phyloP scores from a whole-genome alignment of 208 protist species.

The Trypanosoma mega region DNA sequence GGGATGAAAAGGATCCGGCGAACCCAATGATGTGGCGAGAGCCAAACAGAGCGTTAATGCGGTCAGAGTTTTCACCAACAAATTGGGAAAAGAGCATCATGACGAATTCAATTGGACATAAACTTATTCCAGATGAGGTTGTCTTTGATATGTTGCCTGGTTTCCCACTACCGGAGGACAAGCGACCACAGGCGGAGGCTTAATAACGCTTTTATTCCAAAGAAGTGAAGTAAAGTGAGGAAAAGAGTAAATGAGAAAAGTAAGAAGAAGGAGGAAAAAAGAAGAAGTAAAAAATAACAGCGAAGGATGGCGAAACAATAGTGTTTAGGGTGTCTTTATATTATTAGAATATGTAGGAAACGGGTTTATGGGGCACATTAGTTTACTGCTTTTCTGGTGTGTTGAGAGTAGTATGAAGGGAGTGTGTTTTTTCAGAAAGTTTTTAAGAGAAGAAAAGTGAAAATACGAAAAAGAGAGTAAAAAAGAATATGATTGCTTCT shows the following conservation, averaged over 20 bases:
- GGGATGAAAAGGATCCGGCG: conserved; percentile 85
- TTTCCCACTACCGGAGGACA: conserved; percentile 89
- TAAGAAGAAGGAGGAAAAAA: conserved; percentile 1
- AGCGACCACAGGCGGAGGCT: conserved; percentile 46
- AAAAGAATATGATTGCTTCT: background rate
- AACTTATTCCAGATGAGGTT: conserved; percentile 84
- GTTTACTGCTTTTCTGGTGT: too few species aligned
- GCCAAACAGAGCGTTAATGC: conserved; percentile 89
- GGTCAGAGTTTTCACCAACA: conserved; percentile 83
- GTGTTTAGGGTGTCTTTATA: background rate
- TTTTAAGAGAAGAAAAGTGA: background rate
- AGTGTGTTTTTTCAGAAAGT: too few species aligned
- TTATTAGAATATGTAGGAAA: too few species aligned
- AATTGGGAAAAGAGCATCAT: conserved; percentile 87
- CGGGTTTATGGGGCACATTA: too few species aligned
- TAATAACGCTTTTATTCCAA: conserved; percentile 4
- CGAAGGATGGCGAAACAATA: background rate
- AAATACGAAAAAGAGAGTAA: background rate
- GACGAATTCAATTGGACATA: conserved; percentile 83
- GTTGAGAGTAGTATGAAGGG: too few species aligned
- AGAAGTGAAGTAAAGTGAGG: background rate
- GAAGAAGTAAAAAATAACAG: background rate
- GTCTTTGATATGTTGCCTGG: conserved; percentile 87
- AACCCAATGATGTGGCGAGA: conserved; percentile 89
- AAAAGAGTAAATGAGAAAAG: background rate